These are phyloP conservation scores for Psophocarpus tetragonolobus DNA, from an alignment of 306 rosid species.

Conservation along the genomic window DNA sequence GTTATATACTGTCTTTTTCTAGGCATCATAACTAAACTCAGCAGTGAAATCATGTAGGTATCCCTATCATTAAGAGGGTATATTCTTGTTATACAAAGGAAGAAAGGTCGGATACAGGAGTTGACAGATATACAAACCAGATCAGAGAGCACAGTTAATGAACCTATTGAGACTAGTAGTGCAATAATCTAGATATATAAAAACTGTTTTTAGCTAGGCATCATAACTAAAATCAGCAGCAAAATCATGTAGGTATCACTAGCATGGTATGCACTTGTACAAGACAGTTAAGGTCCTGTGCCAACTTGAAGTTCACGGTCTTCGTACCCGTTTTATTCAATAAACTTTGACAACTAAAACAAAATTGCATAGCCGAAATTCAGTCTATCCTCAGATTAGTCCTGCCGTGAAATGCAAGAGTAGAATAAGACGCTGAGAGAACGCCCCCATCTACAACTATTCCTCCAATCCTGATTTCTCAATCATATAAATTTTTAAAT, in stretches of 20 bases:
- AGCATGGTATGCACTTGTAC: too few relatives aligned
- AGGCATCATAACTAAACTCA: too few relatives aligned
- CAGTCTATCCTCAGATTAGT: background rate
- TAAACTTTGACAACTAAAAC: background rate
- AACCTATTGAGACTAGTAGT: slow-evolving; percentile 5
- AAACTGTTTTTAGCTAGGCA: background rate
- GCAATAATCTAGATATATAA: background rate
- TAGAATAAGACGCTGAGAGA: background rate
- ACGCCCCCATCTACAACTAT: slow-evolving; percentile 2
- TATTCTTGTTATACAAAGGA: background rate
- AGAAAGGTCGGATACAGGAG: slow-evolving; percentile 5
- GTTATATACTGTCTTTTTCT: too few relatives aligned
- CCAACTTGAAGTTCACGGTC: slow-evolving; percentile 16
- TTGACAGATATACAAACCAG: slow-evolving; percentile 1
- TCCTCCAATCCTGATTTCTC: background rate
- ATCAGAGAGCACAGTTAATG: slow-evolving; percentile 18
- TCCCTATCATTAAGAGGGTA: too few relatives aligned
- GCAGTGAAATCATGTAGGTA: too few relatives aligned
- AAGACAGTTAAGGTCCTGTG: background rate
- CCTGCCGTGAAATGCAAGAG: background rate
- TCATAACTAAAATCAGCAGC: background rate
- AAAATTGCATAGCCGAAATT: background rate
- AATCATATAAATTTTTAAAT: background rate
- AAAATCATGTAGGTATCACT: background rate
- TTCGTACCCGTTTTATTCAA: background rate